phyloP scores from a whole-genome alignment of 2,329 filamentous ascomycete genomes.

The Bipolaris bicolor region DNA sequence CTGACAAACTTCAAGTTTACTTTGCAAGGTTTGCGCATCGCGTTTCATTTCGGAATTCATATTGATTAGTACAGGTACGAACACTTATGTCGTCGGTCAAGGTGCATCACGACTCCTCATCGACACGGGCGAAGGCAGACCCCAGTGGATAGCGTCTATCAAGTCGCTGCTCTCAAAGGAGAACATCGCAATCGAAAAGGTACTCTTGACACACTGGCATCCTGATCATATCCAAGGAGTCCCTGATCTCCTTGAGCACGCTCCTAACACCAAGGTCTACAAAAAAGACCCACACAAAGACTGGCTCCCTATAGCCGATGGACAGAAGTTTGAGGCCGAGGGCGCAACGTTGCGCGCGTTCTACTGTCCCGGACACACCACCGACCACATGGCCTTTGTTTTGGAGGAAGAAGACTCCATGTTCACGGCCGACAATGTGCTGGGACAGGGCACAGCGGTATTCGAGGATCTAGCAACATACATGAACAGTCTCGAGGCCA shows the following conservation, averaged over 20 bases:
- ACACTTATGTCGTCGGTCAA: slow-evolving; percentile 89
- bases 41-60: not conserved
- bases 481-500: slow-evolving; percentile 70
- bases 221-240: slow-evolving; percentile 83
- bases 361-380: slow-evolving; percentile 76
- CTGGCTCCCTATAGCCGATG: slow-evolving; percentile 63
- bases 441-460: slow-evolving; percentile 85
- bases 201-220: slow-evolving; percentile 92
- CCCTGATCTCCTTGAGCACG: slow-evolving; percentile 67
- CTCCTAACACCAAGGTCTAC: slow-evolving; percentile 67
- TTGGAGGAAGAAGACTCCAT: slow-evolving; percentile 79
- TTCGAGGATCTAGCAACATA: slow-evolving; percentile 79
- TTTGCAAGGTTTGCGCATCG: slow-evolving; percentile 60
- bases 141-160: slow-evolving; percentile 73
- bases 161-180: slow-evolving; percentile 69
- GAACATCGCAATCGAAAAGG: slow-evolving; percentile 69
- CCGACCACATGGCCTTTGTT: slow-evolving; percentile 80
- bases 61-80: slow-evolving; percentile 68
- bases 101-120: slow-evolving; percentile 77
- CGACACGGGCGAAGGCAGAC: slow-evolving; percentile 85
- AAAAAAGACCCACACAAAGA: slow-evolving; percentile 64
- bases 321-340: slow-evolving; percentile 61
- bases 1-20: slow-evolving; percentile 58
- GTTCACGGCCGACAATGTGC: slow-evolving; percentile 88
- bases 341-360: slow-evolving; percentile 72